Evolutionary conservation across 2,329 filamentous ascomycete genomes (phyloP).

Genomic region (Zymoseptoria crescenta): DNA sequence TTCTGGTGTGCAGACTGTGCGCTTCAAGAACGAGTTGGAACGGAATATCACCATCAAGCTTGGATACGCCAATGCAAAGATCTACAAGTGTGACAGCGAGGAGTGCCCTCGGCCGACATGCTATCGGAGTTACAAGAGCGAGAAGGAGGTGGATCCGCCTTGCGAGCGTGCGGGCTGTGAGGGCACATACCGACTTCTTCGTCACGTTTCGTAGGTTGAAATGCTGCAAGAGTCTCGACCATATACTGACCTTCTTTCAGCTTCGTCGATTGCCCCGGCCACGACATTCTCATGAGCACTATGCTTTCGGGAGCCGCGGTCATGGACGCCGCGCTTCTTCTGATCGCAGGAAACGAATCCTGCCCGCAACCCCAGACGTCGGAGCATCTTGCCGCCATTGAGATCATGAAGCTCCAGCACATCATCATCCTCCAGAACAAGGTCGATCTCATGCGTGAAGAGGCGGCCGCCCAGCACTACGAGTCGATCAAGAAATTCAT

Average conservation of each 20-base stretch:
- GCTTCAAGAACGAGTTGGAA: slow-evolving; percentile 99
- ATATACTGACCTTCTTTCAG: slow-evolving; percentile 30
- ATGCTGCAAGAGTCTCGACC: not conserved
- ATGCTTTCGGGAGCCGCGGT: slow-evolving; percentile 99
- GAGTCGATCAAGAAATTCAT: slow-evolving; percentile 98
- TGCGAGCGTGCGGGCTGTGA: slow-evolving; percentile 89
- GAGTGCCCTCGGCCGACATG: slow-evolving; percentile 90
- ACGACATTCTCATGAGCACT: slow-evolving; percentile 99
- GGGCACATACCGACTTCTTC: slow-evolving; percentile 78
- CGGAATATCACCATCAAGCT: slow-evolving; percentile 99
- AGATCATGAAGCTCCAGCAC: slow-evolving; percentile 99
- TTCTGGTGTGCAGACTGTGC: slow-evolving; percentile 95
- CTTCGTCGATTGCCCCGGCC: slow-evolving; percentile 96
- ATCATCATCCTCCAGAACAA: slow-evolving; percentile 99
- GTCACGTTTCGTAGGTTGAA: slow-evolving; percentile 83
- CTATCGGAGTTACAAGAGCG: slow-evolving; percentile 95
- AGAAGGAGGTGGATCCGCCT: slow-evolving; percentile 95
- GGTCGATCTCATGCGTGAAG: slow-evolving; percentile 96
- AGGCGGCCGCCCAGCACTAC: slow-evolving; percentile 87
- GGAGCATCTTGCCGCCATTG: slow-evolving; percentile 96
- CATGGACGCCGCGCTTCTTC: slow-evolving; percentile 94
- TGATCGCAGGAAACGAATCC: slow-evolving; percentile 96
- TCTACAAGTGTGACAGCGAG: slow-evolving; percentile 94
- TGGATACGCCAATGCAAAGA: slow-evolving; percentile 97
- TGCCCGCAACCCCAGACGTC: slow-evolving; percentile 98